phyloP scores from a whole-genome alignment of 2,329 filamentous ascomycete genomes.

The Sporothrix globosa region DNA sequence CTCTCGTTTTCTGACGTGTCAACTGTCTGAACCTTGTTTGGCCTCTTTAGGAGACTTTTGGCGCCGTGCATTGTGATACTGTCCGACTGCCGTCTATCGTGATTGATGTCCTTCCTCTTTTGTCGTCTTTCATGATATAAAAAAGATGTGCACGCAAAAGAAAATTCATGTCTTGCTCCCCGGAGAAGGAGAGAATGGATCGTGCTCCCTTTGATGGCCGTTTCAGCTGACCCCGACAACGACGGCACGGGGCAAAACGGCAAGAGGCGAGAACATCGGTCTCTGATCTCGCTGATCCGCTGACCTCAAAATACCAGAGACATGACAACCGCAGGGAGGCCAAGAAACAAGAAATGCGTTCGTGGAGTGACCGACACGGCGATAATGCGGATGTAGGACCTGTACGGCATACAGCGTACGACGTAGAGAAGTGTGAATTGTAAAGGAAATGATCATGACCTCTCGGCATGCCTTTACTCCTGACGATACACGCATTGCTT shows the following conservation, averaged over 20 bases:
- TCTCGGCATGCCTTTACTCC: background rate
- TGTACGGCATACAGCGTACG: no score
- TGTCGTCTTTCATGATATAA: background rate
- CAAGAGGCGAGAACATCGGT: background rate
- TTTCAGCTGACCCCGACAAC: conserved; percentile 6
- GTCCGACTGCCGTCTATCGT: background rate
- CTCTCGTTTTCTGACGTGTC: background rate
- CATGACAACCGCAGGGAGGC: background rate
- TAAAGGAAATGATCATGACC: background rate
- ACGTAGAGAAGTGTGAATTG: background rate
- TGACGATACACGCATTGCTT: background rate
- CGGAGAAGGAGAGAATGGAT: background rate
- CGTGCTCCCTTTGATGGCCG: conserved; percentile 2
- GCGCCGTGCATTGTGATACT: background rate
- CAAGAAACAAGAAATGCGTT: no score
- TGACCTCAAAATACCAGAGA: background rate
- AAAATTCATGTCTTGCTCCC: no score
- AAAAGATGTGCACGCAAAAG: background rate
- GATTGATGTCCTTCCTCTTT: background rate
- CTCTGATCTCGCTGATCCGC: no score
- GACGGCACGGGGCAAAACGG: conserved; percentile 3
- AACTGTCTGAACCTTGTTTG: background rate
- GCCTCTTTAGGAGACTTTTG: conserved; percentile 21
- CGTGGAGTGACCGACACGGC: no score
- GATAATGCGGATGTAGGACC: no score